These are phyloP conservation scores for Sporothrix dimorphospora DNA, from an alignment of 2,329 filamentous ascomycete genomes.

Conservation along the genomic window DNA sequence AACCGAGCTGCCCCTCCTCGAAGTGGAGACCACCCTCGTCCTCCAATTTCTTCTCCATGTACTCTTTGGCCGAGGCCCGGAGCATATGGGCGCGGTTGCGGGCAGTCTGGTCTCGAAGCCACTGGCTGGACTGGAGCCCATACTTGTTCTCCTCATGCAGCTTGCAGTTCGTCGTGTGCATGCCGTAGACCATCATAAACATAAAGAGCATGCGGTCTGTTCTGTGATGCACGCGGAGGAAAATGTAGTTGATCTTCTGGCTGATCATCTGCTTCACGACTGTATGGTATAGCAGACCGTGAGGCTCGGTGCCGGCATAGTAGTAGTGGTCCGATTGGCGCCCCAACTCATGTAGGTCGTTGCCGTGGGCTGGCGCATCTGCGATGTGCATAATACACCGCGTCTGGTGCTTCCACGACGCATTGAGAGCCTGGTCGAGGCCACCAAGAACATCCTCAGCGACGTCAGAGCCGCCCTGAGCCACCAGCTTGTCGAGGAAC, in stretches of 20 bases:
- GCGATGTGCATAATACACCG: slow-evolving; percentile 42
- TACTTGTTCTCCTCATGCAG: slow-evolving; percentile 37
- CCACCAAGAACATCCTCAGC: slow-evolving; percentile 46
- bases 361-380: slow-evolving; percentile 42
- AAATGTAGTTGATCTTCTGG: slow-evolving; percentile 41
- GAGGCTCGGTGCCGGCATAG: slow-evolving; percentile 39
- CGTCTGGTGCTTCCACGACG: slow-evolving; percentile 42
- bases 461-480: slow-evolving; percentile 39
- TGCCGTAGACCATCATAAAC: slow-evolving; percentile 38
- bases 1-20: slow-evolving; percentile 38
- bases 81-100: neutral
- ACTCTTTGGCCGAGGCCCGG: neutral
- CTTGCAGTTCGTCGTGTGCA: slow-evolving; percentile 32
- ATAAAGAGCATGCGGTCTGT: slow-evolving; percentile 40
- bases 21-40: slow-evolving; percentile 35
- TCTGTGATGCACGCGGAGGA: slow-evolving; percentile 38
- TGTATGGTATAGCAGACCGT: slow-evolving; percentile 36
- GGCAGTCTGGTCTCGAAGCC: neutral
- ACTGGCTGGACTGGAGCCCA: slow-evolving; percentile 15
- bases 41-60: slow-evolving; percentile 18
- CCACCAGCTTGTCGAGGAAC: slow-evolving; percentile 37
- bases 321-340: slow-evolving; percentile 34
- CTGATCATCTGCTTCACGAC: slow-evolving; percentile 37
- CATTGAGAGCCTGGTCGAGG: slow-evolving; percentile 39
- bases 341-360: slow-evolving; percentile 34